A percentile compares a stretch with the other conserved stretches of the same genome.
Conservation (phyloP, 192 early-diverging fungal species). For the Coemansia sp. region DNA sequence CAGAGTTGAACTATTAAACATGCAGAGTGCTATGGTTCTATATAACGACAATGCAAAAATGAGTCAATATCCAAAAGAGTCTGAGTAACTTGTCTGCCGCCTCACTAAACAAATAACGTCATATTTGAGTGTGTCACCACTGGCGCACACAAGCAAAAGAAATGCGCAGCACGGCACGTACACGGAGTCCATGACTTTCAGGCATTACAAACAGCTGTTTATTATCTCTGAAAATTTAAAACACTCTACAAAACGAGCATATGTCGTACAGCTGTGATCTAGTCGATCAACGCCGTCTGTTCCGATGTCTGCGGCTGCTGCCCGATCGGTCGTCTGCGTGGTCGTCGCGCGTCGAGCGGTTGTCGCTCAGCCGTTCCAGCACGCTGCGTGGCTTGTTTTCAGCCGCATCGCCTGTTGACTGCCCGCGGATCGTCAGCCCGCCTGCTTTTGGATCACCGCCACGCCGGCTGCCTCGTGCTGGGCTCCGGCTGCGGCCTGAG, state of each 20-base stretch:
- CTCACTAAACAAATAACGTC: too few relatives aligned
- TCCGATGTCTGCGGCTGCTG: constrained; percentile 17
- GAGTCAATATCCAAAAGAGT: too few relatives aligned
- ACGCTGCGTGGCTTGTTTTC: constrained; percentile 23
- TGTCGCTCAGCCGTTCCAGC: constrained; percentile 34
- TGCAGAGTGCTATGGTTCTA: too few relatives aligned
- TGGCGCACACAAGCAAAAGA: too few relatives aligned
- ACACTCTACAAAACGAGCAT: background rate
- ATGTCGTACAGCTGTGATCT: background rate
- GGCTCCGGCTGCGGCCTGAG: constrained; percentile 31
- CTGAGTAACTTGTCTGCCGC: too few relatives aligned
- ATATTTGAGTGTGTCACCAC: too few relatives aligned
- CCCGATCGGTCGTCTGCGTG: background rate
- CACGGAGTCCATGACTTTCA: too few relatives aligned
- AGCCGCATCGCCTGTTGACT: constrained; percentile 6
- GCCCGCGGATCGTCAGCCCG: constrained; percentile 33
- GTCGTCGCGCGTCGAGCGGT: constrained; percentile 13
- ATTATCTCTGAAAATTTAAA: background rate
- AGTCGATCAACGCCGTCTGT: constrained; percentile 16
- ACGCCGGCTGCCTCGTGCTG: constrained; percentile 13
- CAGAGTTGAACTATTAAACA: too few relatives aligned
- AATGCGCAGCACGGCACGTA: too few relatives aligned
- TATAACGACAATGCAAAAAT: too few relatives aligned
- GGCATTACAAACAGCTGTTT: background rate
- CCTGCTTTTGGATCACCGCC: constrained; percentile 5